Base-by-base conservation (phyloP, 768 basidiomycete species). In the Ramaria sp. region DNA sequence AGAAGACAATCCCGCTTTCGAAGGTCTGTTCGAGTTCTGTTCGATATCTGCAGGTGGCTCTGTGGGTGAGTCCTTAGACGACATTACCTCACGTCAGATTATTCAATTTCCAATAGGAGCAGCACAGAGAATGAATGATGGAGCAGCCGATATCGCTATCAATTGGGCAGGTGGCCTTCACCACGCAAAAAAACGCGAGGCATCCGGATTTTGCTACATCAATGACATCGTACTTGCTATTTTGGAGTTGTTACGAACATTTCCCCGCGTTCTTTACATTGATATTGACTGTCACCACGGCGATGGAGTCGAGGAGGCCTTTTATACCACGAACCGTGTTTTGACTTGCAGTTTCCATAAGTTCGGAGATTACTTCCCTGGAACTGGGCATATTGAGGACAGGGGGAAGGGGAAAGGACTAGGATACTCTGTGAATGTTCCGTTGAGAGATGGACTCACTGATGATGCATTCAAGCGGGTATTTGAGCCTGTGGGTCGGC, bases 211-310 rank as follows among this genome's bases (percentile, higher is more conserved):
- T 72, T 99, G 96, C 76, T 99, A 98, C 75, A 86, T 98, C 71
- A 99, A 99, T 69, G 90, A 94, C 69, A 99, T 97, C 67, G 93
- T 96, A 0, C 83, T 98, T 24, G 87, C 84, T 45, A 95, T 96
- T 39, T 78, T 99, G 49, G 95, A 96, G 69, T 83, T 99, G 7
- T 74, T 95, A n/a, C 81, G 93, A 62, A 81, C 75, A 55, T 82
- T 83, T 65, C 78, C 89, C 2, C 84, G 96, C 53, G 95, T 99
- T 15, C 73, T 99, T 31, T 98, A 99, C 68, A 86, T 99, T 69
- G 95, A 99, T 71, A 93, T 98, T 59, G 96, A 98, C 70, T 92
- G 92, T 51, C 96, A 98, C 68, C 96, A 99, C 68, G 95, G 96
- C 17, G 96, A 98, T 67, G 95, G 95, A 13, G 96, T 98, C 34